These are phyloP conservation scores for Trametes cingulata DNA, from an alignment of 768 basidiomycete genomes.

Conservation along the genomic window DNA sequence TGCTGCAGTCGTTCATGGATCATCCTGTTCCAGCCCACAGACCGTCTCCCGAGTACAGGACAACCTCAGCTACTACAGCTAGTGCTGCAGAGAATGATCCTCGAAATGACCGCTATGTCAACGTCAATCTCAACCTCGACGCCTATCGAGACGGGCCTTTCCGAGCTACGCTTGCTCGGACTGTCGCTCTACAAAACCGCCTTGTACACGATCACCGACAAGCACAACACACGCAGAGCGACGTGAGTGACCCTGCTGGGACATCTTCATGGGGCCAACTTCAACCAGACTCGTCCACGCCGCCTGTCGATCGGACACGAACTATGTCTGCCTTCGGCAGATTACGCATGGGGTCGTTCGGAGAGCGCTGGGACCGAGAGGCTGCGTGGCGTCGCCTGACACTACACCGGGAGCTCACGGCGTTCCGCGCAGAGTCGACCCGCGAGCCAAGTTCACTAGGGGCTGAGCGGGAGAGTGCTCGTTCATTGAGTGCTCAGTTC, in stretches of 20 bases:
- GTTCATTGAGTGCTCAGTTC: too few relatives aligned
- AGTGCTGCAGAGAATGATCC: not conserved
- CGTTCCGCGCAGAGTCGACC: too few relatives aligned
- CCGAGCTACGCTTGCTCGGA: conserved; percentile 28
- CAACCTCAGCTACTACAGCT: not conserved
- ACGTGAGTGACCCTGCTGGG: not conserved
- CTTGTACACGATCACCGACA: not conserved
- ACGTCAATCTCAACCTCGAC: conserved; percentile 28
- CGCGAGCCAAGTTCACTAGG: too few relatives aligned
- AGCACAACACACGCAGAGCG: not conserved
- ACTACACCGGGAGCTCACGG: too few relatives aligned
- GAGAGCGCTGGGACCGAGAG: too few relatives aligned
- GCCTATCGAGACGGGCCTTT: conserved; percentile 33
- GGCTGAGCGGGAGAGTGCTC: too few relatives aligned
- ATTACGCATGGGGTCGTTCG: too few relatives aligned
- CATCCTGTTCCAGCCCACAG: not conserved
- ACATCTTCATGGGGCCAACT: too few relatives aligned
- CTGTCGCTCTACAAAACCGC: conserved; percentile 17
- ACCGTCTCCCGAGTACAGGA: not conserved
- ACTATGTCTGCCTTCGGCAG: too few relatives aligned
- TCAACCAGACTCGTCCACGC: too few relatives aligned
- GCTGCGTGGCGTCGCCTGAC: too few relatives aligned
- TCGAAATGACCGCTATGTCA: not conserved
- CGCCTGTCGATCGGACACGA: too few relatives aligned
- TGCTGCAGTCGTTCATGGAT: conserved; percentile 14